phyloP scores from a whole-genome alignment of 805 yeast species.

The Zygotorulaspora danielsina region DNA sequence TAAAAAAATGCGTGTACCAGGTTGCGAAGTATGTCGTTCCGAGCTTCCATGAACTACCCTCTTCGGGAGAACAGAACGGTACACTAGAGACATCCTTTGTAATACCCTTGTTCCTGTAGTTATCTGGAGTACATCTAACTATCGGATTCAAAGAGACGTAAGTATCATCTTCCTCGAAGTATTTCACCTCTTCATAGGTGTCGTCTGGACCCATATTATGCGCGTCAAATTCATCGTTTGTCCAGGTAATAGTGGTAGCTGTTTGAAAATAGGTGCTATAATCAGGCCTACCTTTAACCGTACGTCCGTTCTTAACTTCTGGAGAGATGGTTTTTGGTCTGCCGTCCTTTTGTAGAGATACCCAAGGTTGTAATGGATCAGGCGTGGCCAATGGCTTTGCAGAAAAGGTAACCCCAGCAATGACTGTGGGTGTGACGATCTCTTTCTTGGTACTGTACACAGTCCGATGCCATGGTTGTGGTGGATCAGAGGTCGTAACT shows the following conservation, averaged over 20 bases:
- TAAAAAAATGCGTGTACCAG: constrained; percentile 71
- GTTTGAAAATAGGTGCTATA: constrained; percentile 75
- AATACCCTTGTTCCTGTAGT: constrained; percentile 59
- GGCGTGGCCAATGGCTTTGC: constrained; percentile 46
- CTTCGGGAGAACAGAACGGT: constrained; percentile 85
- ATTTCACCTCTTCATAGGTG: constrained; percentile 49
- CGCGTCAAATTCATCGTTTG: constrained; percentile 63
- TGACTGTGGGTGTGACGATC: constrained; percentile 65
- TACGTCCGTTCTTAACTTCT: constrained; percentile 64
- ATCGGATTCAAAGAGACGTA: constrained; percentile 71
- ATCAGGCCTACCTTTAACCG: constrained; percentile 63
- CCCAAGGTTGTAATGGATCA: constrained; percentile 74
- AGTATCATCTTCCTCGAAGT: constrained; percentile 65
- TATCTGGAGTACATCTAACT: constrained; percentile 79
- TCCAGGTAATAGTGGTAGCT: constrained; percentile 51
- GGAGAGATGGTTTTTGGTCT: constrained; percentile 77
- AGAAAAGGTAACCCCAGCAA: constrained; percentile 52
- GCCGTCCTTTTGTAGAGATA: constrained; percentile 71
- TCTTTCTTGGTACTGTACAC: constrained; percentile 53
- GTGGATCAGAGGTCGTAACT: constrained; percentile 39
- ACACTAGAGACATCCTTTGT: constrained; percentile 53
- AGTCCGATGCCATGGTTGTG: constrained; percentile 71
- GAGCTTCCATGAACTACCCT: constrained; percentile 50
- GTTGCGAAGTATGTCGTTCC: constrained; percentile 70
- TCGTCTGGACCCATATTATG: constrained; percentile 67